phyloP scores from a whole-genome alignment of 805 yeast genomes.

The Brettanomyces sp. region DNA sequence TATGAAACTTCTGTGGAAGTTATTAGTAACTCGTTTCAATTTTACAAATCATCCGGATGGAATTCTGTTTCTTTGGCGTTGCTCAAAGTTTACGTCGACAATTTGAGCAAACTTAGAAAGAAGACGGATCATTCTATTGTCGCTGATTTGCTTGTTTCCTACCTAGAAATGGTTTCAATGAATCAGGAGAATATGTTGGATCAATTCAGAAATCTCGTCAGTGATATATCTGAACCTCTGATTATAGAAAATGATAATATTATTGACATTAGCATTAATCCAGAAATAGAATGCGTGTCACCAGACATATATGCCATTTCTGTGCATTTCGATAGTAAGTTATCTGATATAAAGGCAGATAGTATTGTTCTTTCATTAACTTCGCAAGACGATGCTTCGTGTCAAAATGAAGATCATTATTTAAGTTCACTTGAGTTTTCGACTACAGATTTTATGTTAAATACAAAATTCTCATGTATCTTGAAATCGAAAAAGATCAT shows the following conservation, averaged over 20 bases:
- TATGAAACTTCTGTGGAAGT: slow-evolving; percentile 54
- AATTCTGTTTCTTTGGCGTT: slow-evolving; percentile 55
- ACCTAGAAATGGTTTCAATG: slow-evolving; percentile 25
- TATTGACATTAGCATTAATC: slow-evolving; percentile 27
- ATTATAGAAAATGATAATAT: slow-evolving; percentile 21
- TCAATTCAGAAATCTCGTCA: slow-evolving; percentile 9
- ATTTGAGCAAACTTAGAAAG: slow-evolving; percentile 39
- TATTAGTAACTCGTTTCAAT: slow-evolving; percentile 58
- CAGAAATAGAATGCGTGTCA: slow-evolving; percentile 27
- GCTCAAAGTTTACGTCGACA: slow-evolving; percentile 57
- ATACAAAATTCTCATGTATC: background rate
- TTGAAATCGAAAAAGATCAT: slow-evolving; percentile 12
- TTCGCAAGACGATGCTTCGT: background rate
- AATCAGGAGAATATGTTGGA: slow-evolving; percentile 18
- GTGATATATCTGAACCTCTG: slow-evolving; percentile 1
- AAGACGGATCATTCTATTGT: slow-evolving; percentile 13
- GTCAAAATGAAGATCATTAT: background rate
- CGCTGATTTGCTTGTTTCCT: slow-evolving; percentile 28
- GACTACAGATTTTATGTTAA: background rate
- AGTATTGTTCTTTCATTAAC: slow-evolving; percentile 3
- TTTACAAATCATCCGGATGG: slow-evolving; percentile 70
- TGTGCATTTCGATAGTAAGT: slow-evolving; percentile 24
- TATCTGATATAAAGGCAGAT: slow-evolving; percentile 9
- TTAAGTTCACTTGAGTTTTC: background rate
- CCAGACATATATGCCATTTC: slow-evolving; percentile 31